Base-by-base conservation (phyloP, 1,139 yeast species). In the Protomyces gravidus region DNA sequence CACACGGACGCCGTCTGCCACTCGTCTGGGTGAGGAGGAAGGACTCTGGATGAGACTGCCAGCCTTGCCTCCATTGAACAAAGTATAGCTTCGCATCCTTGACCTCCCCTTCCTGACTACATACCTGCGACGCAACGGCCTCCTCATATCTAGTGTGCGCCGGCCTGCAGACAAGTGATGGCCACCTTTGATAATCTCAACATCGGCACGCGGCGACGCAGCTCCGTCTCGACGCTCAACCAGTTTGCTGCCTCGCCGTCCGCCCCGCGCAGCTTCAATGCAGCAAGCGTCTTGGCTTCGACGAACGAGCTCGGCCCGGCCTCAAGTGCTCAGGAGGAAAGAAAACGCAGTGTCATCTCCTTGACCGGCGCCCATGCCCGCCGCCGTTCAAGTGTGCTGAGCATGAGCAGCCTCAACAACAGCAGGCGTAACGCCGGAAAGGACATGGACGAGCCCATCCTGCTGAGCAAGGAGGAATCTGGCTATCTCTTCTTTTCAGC, bases 401-500 rank as follows among this genome's bases (percentile, higher is more conserved):
- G 27, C 27, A 26, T 53, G 11, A 28, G 45, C 15, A 11, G 21
- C 19, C 11, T n/a, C 9, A 32, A 26, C 3, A 50, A 52, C 25
- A 46, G 40, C 39, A 30, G 46, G 21, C 33, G 36, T 13, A 45
- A 15, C 15, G 21, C 28, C 4, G 39, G 33, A 6, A 53, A 53
- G n/a, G 25, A 33, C n/a, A 27, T 33, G 47, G 58, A 53, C 28
- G 58, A 53, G 28, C 58, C 58, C 4, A 36, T 53, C 21, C 17
- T 53, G 21, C 45, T 53, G 45, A 25, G 51, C 51, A 53, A 53
- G 21, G 58, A 46, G 39, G 28, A 33, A 4, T 50, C 39, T 25
- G 50, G 50, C 28, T 53, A 33, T 19, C 51, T 53, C 39, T 53
- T 53, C 58, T 53, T 53, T 27, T 53, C 58, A n/a, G 36, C 36